These are phyloP conservation scores for Rhododendron ferrugineum DNA, from an alignment of 148 eudicot genomes.

Conservation along the genomic window DNA sequence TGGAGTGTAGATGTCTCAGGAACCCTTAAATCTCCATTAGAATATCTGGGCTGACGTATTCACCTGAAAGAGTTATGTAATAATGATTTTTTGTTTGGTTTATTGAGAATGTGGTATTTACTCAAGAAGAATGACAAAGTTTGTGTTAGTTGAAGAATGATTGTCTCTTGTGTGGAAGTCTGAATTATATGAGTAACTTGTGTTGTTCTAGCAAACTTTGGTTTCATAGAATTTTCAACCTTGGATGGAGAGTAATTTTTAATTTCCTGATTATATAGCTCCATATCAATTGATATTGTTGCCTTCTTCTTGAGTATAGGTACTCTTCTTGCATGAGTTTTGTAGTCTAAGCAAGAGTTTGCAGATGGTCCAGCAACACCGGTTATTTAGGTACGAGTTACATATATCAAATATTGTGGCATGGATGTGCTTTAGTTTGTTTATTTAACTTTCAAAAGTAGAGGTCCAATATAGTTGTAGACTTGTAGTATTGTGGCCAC, in stretches of 20 bases:
- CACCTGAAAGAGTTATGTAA: not conserved
- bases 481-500: not conserved
- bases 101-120: not conserved
- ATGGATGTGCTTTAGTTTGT: not conserved
- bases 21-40: not conserved
- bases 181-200: not conserved
- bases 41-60: not conserved
- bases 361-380: slow-evolving; percentile 89
- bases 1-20: not conserved
- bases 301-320: slow-evolving; percentile 31
- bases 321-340: slow-evolving; percentile 82
- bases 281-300: not conserved
- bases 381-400: slow-evolving; percentile 67
- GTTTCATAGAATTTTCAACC: not conserved
- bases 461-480: not conserved
- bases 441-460: not conserved
- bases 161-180: not conserved
- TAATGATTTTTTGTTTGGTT: not conserved
- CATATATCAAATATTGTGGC: not conserved
- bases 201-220: not conserved
- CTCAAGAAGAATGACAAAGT: not conserved
- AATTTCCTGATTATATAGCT: not conserved
- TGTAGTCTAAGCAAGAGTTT: slow-evolving; percentile 89
- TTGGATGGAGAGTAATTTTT: not conserved
- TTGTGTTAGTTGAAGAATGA: not conserved